Conservation (phyloP, 2,329 filamentous ascomycete species). For the Cladophialophora psammophila region DNA sequence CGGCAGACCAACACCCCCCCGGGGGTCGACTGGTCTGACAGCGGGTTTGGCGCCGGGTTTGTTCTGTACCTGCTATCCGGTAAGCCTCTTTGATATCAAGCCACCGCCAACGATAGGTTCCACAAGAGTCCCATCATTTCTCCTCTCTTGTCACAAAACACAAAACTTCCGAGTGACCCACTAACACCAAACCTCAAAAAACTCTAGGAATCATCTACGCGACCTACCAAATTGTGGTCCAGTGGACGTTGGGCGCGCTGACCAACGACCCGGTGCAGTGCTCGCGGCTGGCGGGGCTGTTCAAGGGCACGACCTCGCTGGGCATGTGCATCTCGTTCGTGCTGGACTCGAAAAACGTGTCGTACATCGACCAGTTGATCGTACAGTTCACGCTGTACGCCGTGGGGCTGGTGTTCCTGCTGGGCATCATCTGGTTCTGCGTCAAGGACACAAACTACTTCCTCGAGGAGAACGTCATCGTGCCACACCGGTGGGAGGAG, state of each 20-base stretch:
- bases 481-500: conserved; percentile 37
- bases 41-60: conserved; percentile 29
- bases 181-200: not conserved
- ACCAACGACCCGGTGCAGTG: conserved; percentile 36
- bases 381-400: conserved; percentile 37
- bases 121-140: not conserved
- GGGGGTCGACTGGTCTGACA: conserved; percentile 33
- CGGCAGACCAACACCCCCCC: conserved; percentile 18
- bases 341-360: conserved; percentile 36
- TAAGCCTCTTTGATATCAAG: conserved; percentile 1
- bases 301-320: conserved; percentile 36
- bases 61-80: conserved; percentile 33
- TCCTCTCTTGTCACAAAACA: not conserved
- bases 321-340: conserved; percentile 40
- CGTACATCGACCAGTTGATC: conserved; percentile 36
- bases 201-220: conserved; percentile 31
- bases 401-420: conserved; percentile 31
- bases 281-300: conserved; percentile 33
- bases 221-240: conserved; percentile 32
- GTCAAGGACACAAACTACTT: conserved; percentile 41
- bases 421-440: conserved; percentile 30
- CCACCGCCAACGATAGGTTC: not conserved
- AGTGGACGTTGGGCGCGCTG: conserved; percentile 34
- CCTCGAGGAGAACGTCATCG: conserved; percentile 38
- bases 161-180: not conserved